Base-by-base conservation (phyloP, 1,284 basidiomycete genomes). In the Microbotryomycetes sp. region DNA sequence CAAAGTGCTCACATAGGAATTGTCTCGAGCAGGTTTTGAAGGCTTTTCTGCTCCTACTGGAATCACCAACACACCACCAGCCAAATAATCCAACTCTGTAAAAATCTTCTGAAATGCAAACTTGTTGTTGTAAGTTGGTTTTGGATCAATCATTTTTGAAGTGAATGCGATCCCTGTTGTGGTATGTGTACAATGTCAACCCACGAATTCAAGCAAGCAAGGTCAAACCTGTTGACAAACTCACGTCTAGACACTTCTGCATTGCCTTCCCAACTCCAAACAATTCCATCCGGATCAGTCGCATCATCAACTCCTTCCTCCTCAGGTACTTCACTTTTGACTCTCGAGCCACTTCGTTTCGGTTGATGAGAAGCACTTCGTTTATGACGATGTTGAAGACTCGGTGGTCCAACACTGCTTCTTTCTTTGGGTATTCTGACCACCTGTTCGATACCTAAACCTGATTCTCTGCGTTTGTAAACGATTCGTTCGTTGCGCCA, bases 61-160 rank as follows among this genome's bases (percentile, higher is more conserved):
- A 46, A 98, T 86, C 54, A 84, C 80, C 36, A 97, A 80, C 58
- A 92, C 83, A 0, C 96, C 96, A 19, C 90, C 86, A 0, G 93
- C 93, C 70, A 96, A 85, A 73, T 90, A 93, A 53, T 89, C 85
- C 53, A 84, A 87, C 67, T 97, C 92, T n/a, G 86, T 85, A 74
- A 96, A 96, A n/a, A 94, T 83, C 77, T 94, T 96, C 74, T 96
- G 87, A 74, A 92, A 98, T 29, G 79, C 79, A 83, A 93, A 98
- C 25, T 82, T 80, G 16, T 81, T 81, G 57, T 67, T 63, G 42
- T 60, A 56, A 4, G 71, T 65, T 23, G 65, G 56, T 16, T 65
- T 67, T 1, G 3, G 83, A 80, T 70, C 56, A 28, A 70, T 66
- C 68, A 71, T 72, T n/a, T 63, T 63, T 2, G 45, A 32, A 14